These are phyloP conservation scores for Saccharomycopsis hybrid DNA, from an alignment of 1,139 yeast species.

Conservation along the genomic window DNA sequence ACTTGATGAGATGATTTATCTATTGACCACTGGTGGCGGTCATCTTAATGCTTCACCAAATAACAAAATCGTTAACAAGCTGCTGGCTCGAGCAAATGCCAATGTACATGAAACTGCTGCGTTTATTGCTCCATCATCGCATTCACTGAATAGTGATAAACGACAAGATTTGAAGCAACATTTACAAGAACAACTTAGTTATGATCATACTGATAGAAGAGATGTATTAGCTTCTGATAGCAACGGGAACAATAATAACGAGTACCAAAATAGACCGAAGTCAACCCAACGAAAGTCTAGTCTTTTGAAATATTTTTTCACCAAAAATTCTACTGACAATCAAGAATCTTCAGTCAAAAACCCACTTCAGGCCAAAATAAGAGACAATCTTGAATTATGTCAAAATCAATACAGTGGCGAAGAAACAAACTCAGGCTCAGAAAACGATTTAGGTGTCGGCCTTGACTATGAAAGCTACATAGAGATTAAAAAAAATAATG, in stretches of 20 bases:
- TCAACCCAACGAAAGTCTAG: neutral
- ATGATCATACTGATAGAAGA: neutral
- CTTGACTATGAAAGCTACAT: conserved; percentile 11
- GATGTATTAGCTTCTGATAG: neutral
- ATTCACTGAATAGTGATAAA: neutral
- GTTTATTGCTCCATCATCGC: too few species aligned
- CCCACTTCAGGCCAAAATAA: neutral
- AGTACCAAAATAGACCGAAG: neutral
- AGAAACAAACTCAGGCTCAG: neutral
- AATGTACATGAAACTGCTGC: too few species aligned
- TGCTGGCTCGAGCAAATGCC: too few species aligned
- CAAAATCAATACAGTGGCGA: neutral
- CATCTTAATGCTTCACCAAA: conserved; percentile 4
- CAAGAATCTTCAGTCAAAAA: neutral
- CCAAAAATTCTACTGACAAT: neutral
- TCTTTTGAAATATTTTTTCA: neutral
- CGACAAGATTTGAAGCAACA: conserved; percentile 12
- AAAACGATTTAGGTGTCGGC: neutral
- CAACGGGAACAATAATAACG: neutral
- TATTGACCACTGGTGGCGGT: conserved; percentile 14
- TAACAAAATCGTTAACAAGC: neutral
- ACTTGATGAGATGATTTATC: conserved; percentile 15
- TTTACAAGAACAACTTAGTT: neutral
- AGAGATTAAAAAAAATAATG: conserved; percentile 6
- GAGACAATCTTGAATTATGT: neutral